Base-by-base conservation (phyloP, 2,329 filamentous ascomycete genomes). In the Hysterium pulicare region DNA sequence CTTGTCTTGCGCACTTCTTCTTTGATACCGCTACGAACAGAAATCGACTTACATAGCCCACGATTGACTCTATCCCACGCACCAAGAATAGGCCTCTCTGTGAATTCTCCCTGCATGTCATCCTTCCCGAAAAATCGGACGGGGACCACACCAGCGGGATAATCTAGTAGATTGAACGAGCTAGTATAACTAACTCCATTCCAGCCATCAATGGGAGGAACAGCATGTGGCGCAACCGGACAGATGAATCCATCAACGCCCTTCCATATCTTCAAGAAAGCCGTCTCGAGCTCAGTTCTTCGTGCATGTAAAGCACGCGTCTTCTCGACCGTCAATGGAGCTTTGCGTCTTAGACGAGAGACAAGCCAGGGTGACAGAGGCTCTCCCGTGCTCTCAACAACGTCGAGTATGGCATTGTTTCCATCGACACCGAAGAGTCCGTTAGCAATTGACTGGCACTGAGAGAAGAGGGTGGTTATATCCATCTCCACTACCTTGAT, bases 171-270 rank as follows among this genome's bases (percentile, higher is more conserved):
- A 7, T 83, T 80, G 53, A 81, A 83, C 1, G 71, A 73, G 17
- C 71, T 76, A 1, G 81, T 83, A 55, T 84, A 85, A 43, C 79
- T 76, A 0, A 79, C 75, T 0, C 75, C 76, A 57, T 83, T 82
- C 64, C 79, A 85, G 2, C 73, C 68, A 63, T 86, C 82, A 41
- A 82, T 75, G 8, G 74, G 71, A 1, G 81, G 78, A 0, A 82
- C 74, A 0, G 82, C 79, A 59, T 86, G 82, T 2, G 81, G 80
- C 11, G 81, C 81, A 0, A 83, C 70, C 0, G 82, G 82, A 47
- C 75, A 80, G 42, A 86, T 74, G 39, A 86, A 74, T 0, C 79
- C 79, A 66, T 85, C 82, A 6, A 85, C 28, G 11, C 16, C 11
- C 59, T 47, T 69, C 81, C 82, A 86, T 41, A 84, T 73, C 20